Evolutionary conservation across 805 yeast species (phyloP).

Genomic region (Kluyveromyces dobzhanskii): DNA sequence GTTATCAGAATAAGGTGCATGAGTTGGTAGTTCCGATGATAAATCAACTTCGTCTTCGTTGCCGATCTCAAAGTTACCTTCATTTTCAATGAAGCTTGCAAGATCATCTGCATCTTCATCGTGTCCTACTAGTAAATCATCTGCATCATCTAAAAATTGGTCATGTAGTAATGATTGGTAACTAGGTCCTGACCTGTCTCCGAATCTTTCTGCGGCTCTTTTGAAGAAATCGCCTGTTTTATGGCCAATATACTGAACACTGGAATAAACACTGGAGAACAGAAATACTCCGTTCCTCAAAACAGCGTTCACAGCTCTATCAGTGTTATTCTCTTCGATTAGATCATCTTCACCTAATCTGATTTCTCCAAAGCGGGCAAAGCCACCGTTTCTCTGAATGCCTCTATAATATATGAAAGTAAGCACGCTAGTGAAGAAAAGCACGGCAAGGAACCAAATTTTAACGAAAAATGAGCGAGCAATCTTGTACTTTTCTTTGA

Average conservation of each 20-base stretch:
- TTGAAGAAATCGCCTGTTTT: slow-evolving; percentile 9
- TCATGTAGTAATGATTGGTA: slow-evolving; percentile 26
- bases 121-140: slow-evolving; percentile 29
- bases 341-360: slow-evolving; percentile 67
- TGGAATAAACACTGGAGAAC: slow-evolving; percentile 32
- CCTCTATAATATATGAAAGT: slow-evolving; percentile 72
- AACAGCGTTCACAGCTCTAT: slow-evolving; percentile 48
- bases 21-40: not conserved
- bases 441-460: slow-evolving; percentile 43
- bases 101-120: slow-evolving; percentile 45
- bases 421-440: slow-evolving; percentile 32
- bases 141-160: slow-evolving; percentile 30
- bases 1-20: slow-evolving; percentile 15
- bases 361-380: slow-evolving; percentile 74
- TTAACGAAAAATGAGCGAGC: slow-evolving; percentile 46
- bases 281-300: slow-evolving; percentile 49
- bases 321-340: slow-evolving; percentile 56
- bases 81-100: slow-evolving; percentile 33
- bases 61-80: slow-evolving; percentile 29
- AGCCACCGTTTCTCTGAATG: slow-evolving; percentile 69
- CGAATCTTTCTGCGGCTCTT: slow-evolving; percentile 19
- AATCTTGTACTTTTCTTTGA: slow-evolving; percentile 43
- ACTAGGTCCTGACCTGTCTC: slow-evolving; percentile 26
- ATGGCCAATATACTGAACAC: slow-evolving; percentile 14
- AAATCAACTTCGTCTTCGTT: slow-evolving; percentile 21